Evolutionary conservation across 768 basidiomycete genomes (phyloP).

Genomic region (Russula sp.): DNA sequence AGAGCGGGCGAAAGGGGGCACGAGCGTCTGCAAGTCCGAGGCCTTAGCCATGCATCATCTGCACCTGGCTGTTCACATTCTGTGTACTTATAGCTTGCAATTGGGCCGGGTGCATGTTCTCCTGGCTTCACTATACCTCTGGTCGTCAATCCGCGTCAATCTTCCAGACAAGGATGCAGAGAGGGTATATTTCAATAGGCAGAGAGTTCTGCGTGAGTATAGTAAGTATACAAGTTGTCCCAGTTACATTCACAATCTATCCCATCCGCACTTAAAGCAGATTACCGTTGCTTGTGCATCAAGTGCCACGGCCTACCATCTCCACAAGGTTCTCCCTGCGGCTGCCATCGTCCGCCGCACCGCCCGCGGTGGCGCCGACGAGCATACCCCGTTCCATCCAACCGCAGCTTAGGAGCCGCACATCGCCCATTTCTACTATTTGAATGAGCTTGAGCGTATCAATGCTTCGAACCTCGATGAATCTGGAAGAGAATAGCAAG

Average conservation of each 20-base stretch:
- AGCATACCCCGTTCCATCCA: not conserved
- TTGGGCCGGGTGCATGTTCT: too few relatives aligned
- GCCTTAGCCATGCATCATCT: too few relatives aligned
- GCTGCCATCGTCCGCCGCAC: not conserved
- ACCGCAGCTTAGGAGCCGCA: not conserved
- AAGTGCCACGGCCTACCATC: slow-evolving; percentile 56
- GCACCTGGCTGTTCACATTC: too few relatives aligned
- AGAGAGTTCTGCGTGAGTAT: too few relatives aligned
- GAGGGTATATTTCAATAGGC: too few relatives aligned
- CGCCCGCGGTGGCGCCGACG: not conserved
- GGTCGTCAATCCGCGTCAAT: too few relatives aligned
- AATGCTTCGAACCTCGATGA: not conserved
- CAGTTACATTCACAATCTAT: not conserved
- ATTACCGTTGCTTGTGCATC: slow-evolving; percentile 17
- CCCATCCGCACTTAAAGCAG: not conserved
- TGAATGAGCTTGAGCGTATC: not conserved
- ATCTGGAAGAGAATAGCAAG: not conserved
- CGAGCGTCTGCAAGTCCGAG: too few relatives aligned
- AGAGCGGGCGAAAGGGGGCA: too few relatives aligned
- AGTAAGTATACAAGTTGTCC: too few relatives aligned
- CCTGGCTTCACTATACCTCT: too few relatives aligned
- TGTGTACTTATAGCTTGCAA: too few relatives aligned
- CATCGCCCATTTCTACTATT: not conserved
- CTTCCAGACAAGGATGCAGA: too few relatives aligned
- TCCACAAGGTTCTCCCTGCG: slow-evolving; percentile 33